Conservation (phyloP, 2,329 filamentous ascomycete genomes). For the Ceratocystis smalleyi region DNA sequence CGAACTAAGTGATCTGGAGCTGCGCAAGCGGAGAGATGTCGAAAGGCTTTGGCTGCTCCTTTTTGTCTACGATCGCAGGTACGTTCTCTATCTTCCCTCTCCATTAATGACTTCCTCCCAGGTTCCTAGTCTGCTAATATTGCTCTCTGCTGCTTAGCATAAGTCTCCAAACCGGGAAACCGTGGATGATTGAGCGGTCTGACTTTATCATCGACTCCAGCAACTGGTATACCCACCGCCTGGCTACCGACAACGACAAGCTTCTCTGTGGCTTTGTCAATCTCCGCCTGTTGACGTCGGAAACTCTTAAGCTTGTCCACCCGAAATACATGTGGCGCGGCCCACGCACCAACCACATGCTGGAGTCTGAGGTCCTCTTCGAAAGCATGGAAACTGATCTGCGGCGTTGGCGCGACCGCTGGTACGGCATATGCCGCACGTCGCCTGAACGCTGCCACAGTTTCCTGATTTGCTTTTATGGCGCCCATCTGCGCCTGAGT, state of each 20-base stretch:
- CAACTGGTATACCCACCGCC: conserved; percentile 23
- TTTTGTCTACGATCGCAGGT: conserved; percentile 29
- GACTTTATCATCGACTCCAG: conserved; percentile 26
- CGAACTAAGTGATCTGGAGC: conserved; percentile 16
- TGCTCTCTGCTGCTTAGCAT: conserved; percentile 21
- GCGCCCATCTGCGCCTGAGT: conserved; percentile 26
- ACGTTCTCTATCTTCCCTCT: conserved; percentile 7
- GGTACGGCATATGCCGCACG: conserved; percentile 17
- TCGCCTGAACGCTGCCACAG: conserved; percentile 22
- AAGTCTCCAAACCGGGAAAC: conserved; percentile 28
- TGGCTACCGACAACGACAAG: conserved; percentile 24
- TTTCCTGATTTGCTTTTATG: conserved; percentile 28
- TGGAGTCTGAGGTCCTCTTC: conserved; percentile 20
- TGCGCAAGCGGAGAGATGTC: conserved; percentile 24
- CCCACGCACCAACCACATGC: conserved; percentile 17
- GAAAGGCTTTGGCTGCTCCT: conserved; percentile 27
- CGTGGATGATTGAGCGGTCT: conserved; percentile 29
- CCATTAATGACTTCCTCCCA: background rate
- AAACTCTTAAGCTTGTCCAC: conserved; percentile 19
- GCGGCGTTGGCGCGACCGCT: conserved; percentile 20
- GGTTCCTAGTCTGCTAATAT: background rate
- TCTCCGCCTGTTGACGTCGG: conserved; percentile 25
- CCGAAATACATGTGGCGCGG: conserved; percentile 18
- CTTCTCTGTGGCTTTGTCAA: conserved; percentile 26
- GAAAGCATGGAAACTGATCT: conserved; percentile 20